Evolutionary conservation across 192 early-diverging fungal genomes (phyloP).

Genomic region (Linderina pennispora): DNA sequence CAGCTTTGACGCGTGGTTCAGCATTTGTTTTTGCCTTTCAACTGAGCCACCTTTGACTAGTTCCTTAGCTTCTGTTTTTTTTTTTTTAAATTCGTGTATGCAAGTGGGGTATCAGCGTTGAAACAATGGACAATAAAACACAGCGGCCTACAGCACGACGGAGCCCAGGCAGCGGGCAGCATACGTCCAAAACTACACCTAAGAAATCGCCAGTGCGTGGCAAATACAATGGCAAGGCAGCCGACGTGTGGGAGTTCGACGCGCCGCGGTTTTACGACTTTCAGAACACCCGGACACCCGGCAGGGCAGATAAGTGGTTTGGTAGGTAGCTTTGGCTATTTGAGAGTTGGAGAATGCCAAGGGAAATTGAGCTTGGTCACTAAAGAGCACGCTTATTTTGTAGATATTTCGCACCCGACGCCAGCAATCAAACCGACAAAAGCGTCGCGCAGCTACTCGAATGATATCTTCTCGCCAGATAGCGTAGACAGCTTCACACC

Average conservation of each 20-base stretch:
- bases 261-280: slow-evolving; percentile 44
- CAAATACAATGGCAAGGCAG: too few relatives aligned
- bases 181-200: too few relatives aligned
- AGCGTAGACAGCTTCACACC: slow-evolving; percentile 28
- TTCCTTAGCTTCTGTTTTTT: too few relatives aligned
- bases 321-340: slow-evolving; percentile 13
- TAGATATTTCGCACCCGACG: slow-evolving; percentile 37
- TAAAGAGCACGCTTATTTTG: not conserved
- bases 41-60: too few relatives aligned
- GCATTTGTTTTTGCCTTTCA: too few relatives aligned
- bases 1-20: too few relatives aligned
- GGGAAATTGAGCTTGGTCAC: not conserved
- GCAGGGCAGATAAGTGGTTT: slow-evolving; percentile 41
- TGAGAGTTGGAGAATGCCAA: not conserved
- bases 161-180: too few relatives aligned
- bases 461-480: slow-evolving; percentile 15
- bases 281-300: slow-evolving; percentile 36
- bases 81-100: too few relatives aligned
- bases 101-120: too few relatives aligned
- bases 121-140: too few relatives aligned
- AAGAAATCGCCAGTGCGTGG: too few relatives aligned
- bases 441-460: slow-evolving; percentile 4
- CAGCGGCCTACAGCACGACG: too few relatives aligned
- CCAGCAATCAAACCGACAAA: slow-evolving; percentile 22
- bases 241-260: slow-evolving; percentile 41